Percentiles rank a stretch among this genome's conserved stretches.
These are phyloP conservation scores for Suhomyces guaymorum DNA, from an alignment of 1,139 yeast species.

Conservation along the genomic window DNA sequence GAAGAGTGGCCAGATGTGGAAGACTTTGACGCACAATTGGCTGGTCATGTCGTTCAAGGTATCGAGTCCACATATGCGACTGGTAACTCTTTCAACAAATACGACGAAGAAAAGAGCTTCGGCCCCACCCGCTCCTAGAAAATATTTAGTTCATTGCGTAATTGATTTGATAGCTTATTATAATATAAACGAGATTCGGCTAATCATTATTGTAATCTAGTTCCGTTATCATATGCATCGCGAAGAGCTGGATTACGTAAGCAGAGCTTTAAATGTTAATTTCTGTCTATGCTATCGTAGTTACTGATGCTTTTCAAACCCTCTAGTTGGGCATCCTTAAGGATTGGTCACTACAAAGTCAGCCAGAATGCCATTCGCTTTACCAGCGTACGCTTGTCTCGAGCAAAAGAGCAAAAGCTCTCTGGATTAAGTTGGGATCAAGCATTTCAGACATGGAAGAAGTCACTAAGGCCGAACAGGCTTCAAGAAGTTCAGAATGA, in stretches of 20 bases:
- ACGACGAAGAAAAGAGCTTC: slow-evolving; percentile 10
- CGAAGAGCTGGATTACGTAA: too few species aligned
- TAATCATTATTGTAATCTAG: too few species aligned
- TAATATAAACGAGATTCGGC: too few species aligned
- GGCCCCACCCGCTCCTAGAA: not conserved
- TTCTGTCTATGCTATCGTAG: too few species aligned
- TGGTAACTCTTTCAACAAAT: slow-evolving; percentile 15
- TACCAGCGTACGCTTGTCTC: not conserved
- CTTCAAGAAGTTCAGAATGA: slow-evolving; percentile 36
- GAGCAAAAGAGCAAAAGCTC: slow-evolving; percentile 2
- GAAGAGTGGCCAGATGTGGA: slow-evolving; percentile 65
- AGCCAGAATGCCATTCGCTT: too few species aligned
- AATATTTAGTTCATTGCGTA: slow-evolving; percentile 1
- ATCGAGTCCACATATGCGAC: slow-evolving; percentile 14
- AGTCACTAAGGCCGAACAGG: slow-evolving; percentile 31
- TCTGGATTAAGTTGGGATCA: slow-evolving; percentile 1
- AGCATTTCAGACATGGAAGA: slow-evolving; percentile 26
- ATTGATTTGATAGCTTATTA: too few species aligned
- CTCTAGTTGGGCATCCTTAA: too few species aligned
- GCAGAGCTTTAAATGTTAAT: too few species aligned
- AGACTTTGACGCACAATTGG: slow-evolving; percentile 53
- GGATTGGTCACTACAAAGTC: too few species aligned
- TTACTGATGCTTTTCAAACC: too few species aligned
- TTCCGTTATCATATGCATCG: too few species aligned
- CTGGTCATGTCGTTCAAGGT: slow-evolving; percentile 34